phyloP scores from a whole-genome alignment of 2,329 filamentous ascomycete species.

The Metarhizium rileyi region DNA sequence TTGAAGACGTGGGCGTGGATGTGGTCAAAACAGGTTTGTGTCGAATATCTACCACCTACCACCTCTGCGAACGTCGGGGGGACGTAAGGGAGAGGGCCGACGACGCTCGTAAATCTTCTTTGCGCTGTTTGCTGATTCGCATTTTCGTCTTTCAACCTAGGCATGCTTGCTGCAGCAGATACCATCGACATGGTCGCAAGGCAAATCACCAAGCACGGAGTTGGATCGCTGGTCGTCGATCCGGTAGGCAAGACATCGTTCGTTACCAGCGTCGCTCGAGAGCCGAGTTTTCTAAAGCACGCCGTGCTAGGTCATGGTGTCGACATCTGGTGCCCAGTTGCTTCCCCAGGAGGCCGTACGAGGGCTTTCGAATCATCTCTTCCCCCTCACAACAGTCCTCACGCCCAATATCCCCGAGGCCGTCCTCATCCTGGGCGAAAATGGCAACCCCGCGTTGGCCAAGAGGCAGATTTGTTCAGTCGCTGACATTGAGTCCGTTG shows the following conservation, averaged over 20 bases:
- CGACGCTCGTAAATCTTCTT: too few relatives aligned
- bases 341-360: constrained; percentile 56
- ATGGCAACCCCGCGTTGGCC: constrained; percentile 24
- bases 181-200: constrained; percentile 27
- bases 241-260: constrained; percentile 21
- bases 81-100: too few relatives aligned
- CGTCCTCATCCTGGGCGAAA: constrained; percentile 48
- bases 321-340: constrained; percentile 65
- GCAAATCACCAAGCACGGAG: constrained; percentile 20
- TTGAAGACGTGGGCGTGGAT: constrained; percentile 78
- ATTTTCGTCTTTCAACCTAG: constrained; percentile 11
- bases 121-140: neutral
- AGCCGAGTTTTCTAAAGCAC: neutral
- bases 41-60: neutral
- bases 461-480: constrained; percentile 39
- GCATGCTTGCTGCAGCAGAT: constrained; percentile 29
- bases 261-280: neutral
- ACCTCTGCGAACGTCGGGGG: neutral
- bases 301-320: constrained; percentile 70
- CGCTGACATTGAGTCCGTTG: constrained; percentile 59
- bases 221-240: constrained; percentile 26
- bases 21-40: constrained; percentile 79
- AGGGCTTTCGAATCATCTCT: constrained; percentile 47
- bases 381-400: constrained; percentile 58
- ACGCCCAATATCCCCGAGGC: constrained; percentile 76